Percentiles rank a stretch among this genome's conserved stretches.
phyloP scores from a whole-genome alignment of 2,329 filamentous ascomycete species.

The Colletotrichum tofieldiae region DNA sequence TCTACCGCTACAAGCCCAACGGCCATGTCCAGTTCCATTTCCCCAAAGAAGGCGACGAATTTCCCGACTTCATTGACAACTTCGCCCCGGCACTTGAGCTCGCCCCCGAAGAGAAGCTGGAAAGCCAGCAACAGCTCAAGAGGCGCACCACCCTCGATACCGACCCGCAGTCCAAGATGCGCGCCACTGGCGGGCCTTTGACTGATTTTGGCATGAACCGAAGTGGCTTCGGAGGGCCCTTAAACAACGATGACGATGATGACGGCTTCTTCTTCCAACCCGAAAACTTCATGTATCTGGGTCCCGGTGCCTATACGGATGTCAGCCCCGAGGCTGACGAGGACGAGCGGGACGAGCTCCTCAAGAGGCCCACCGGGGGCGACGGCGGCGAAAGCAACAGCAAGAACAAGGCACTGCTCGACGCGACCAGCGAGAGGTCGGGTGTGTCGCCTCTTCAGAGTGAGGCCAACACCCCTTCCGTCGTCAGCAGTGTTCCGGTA shows the following conservation, averaged over 20 bases:
- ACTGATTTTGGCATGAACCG: slow-evolving; percentile 42
- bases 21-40: slow-evolving; percentile 71
- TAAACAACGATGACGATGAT: slow-evolving; percentile 52
- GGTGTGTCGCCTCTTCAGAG: slow-evolving; percentile 48
- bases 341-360: slow-evolving; percentile 50
- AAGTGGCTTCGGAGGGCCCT: slow-evolving; percentile 39
- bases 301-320: slow-evolving; percentile 62
- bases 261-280: slow-evolving; percentile 63
- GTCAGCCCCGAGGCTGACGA: slow-evolving; percentile 61
- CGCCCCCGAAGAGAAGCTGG: slow-evolving; percentile 67
- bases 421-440: slow-evolving; percentile 27
- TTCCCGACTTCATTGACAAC: slow-evolving; percentile 64
- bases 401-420: slow-evolving; percentile 22
- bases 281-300: slow-evolving; percentile 69
- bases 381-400: not conserved
- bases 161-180: slow-evolving; percentile 38
- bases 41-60: slow-evolving; percentile 71
- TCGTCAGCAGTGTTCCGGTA: slow-evolving; percentile 46
- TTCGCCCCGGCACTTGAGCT: slow-evolving; percentile 57
- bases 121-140: slow-evolving; percentile 66
- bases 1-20: slow-evolving; percentile 70
- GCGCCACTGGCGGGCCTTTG: slow-evolving; percentile 44
- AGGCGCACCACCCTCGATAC: slow-evolving; percentile 50
- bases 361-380: slow-evolving; percentile 1
- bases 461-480: slow-evolving; percentile 47